A percentile compares a stretch with the other conserved stretches of the same genome.
Conservation (phyloP, 225 moss, liverwort and hornwort species). For the Climacium dendroides region DNA sequence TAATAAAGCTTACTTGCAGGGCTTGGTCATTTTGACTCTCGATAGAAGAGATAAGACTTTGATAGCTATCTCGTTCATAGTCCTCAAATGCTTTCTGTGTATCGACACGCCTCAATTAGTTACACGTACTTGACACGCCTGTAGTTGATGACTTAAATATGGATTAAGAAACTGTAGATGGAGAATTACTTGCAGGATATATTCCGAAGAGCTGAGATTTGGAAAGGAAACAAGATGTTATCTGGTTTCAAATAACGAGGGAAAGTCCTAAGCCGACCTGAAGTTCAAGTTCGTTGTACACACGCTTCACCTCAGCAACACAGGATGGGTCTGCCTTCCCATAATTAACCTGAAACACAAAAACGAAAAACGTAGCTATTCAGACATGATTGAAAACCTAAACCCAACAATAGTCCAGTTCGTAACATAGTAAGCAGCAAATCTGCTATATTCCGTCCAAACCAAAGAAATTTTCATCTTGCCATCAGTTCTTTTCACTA, state of each 20-base stretch:
- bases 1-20: too few species aligned
- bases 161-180: too few species aligned
- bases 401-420: too few species aligned
- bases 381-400: neutral
- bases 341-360: slow-evolving; percentile 52
- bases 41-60: too few species aligned
- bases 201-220: neutral
- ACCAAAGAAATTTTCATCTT: neutral
- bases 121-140: too few species aligned
- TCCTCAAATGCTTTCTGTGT: too few species aligned
- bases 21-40: too few species aligned
- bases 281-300: slow-evolving; percentile 71
- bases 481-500: neutral
- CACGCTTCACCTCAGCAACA: slow-evolving; percentile 65
- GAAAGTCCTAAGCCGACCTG: slow-evolving; percentile 29
- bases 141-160: too few species aligned
- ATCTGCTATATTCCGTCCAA: neutral
- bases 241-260: neutral
- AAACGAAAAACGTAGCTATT: neutral
- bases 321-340: slow-evolving; percentile 65
- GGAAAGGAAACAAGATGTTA: neutral
- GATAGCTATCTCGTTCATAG: too few species aligned
- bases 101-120: too few species aligned
- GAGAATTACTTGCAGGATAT: too few species aligned
- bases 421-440: neutral